Conservation (phyloP, 164 flowering plant genomes). For the Platanus orientalis region DNA sequence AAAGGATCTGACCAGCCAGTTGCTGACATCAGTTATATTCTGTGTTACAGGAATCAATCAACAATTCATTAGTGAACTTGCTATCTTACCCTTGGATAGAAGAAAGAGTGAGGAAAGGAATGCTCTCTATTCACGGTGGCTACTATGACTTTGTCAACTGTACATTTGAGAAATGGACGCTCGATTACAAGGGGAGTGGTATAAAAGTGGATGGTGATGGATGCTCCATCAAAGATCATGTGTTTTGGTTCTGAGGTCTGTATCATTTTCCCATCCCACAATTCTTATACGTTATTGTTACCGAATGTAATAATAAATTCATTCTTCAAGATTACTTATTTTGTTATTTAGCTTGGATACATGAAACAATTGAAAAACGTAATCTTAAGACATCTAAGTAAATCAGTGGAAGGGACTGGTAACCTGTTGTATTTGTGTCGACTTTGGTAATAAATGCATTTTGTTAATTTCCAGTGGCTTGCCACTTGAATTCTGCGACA, state of each 20-base stretch:
- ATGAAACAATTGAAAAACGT: too few relatives aligned
- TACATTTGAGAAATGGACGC: conserved; percentile 94
- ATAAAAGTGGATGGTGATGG: conserved; percentile 16
- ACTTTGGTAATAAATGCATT: too few relatives aligned
- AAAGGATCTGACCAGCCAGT: neutral
- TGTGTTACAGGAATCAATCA: conserved; percentile 71
- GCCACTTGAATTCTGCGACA: too few relatives aligned
- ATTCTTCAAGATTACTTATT: too few relatives aligned
- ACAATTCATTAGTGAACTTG: conserved; percentile 59
- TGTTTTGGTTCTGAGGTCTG: conserved; percentile 52
- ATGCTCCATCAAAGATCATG: conserved; percentile 35
- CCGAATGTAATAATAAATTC: too few relatives aligned
- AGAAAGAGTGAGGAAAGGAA: conserved; percentile 54
- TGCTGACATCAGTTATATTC: neutral
- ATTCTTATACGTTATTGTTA: too few relatives aligned
- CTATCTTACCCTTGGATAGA: conserved; percentile 89
- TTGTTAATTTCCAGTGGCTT: too few relatives aligned
- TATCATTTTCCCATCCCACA: too few relatives aligned
- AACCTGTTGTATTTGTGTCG: too few relatives aligned
- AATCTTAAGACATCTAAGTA: too few relatives aligned
- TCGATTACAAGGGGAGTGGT: conserved; percentile 44
- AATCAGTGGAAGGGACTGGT: too few relatives aligned
- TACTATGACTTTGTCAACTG: conserved; percentile 84
- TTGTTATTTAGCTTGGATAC: too few relatives aligned
- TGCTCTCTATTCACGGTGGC: conserved; percentile 78